Percentiles rank a stretch among this genome's conserved stretches.
Evolutionary conservation across 2,329 filamentous ascomycete species (phyloP).

Genomic region (Karstenula rhodostoma): DNA sequence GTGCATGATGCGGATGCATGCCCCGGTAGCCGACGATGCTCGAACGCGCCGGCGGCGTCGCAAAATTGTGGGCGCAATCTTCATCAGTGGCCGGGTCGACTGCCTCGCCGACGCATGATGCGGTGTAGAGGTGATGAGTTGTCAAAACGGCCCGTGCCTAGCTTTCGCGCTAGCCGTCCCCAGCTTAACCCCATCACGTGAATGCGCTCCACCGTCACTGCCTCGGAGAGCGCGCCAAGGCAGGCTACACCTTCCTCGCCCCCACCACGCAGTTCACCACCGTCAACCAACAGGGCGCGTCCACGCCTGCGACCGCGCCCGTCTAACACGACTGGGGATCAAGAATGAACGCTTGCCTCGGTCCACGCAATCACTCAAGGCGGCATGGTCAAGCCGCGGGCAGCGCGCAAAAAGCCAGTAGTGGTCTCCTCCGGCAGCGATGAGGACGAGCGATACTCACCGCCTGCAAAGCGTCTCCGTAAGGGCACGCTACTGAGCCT

Average conservation of each 20-base stretch:
- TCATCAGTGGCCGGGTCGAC: background rate
- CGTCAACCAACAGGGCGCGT: constrained; percentile 17
- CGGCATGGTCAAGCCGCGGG: constrained; percentile 51
- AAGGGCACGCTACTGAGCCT: constrained; percentile 38
- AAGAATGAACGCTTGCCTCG: constrained; percentile 42
- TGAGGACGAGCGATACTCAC: constrained; percentile 33
- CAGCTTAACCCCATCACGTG: constrained; percentile 18
- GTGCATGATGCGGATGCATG: constrained; percentile 19
- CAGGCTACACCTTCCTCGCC: constrained; percentile 24
- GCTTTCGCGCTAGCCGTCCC: background rate
- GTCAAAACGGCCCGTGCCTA: constrained; percentile 12
- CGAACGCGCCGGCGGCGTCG: constrained; percentile 18
- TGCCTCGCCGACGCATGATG: constrained; percentile 10
- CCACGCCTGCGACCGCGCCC: constrained; percentile 26
- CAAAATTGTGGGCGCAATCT: background rate
- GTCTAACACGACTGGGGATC: constrained; percentile 12
- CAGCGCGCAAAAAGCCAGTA: constrained; percentile 46
- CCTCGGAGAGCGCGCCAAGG: constrained; percentile 18
- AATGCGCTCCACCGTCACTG: constrained; percentile 2
- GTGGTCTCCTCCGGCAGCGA: constrained; percentile 49
- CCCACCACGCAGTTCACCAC: constrained; percentile 14
- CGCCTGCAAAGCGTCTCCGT: constrained; percentile 42
- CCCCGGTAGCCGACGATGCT: constrained; percentile 35
- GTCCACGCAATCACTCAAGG: constrained; percentile 26
- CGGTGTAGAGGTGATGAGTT: constrained; percentile 23